Base-by-base conservation (phyloP, 805 yeast species). In the Wickerhamomyces subpelliculosus region DNA sequence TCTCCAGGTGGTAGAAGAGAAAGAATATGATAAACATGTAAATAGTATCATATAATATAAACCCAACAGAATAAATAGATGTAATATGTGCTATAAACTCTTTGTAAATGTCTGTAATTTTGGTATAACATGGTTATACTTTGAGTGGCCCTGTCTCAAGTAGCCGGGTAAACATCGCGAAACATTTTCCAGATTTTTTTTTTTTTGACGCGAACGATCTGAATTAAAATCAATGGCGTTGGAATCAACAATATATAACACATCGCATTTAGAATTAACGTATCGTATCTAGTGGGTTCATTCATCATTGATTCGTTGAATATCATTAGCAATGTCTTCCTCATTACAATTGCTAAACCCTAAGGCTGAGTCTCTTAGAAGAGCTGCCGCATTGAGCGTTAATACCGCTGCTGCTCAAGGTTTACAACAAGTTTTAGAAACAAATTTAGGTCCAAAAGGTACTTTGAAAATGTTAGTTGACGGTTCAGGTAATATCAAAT, bases 361-460 rank as follows among this genome's bases (percentile, higher is more conserved):
- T 16, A 90, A 89, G 63, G 98, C 98, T 5, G 98, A 93, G 70
- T 84, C 96, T n/a, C 65, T 93, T 48, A 78, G 97, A 65, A 78
- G 98, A 55, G 78, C 84, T 43, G 97, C 94, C 61, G 98, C 98
- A 23, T 71, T 93, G 43, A 88, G 89, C 57, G 98, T 93, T 31
- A 93, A 93, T 64, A 86, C 87, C 36, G 77, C 88, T 14, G 97
- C 98, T 4, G 98, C 98, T 5, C 96, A 87, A 59, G 98, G 98
- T 32, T 71, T 93, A 40, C 98, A 93, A 65, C 84, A 80, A 52
- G 97, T 93, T 30, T 68, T 93, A 43, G 81, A 90, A 43, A 79
- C 95, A 43, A 93, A 93, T 58, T 68, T 93, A 52, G 98, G 98
- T 27, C 98, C 98, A 34, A 87, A 87, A 58, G 98, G 98, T 39